Base-by-base conservation (phyloP, 345 rosid genomes). In the Acer yangbiense region DNA sequence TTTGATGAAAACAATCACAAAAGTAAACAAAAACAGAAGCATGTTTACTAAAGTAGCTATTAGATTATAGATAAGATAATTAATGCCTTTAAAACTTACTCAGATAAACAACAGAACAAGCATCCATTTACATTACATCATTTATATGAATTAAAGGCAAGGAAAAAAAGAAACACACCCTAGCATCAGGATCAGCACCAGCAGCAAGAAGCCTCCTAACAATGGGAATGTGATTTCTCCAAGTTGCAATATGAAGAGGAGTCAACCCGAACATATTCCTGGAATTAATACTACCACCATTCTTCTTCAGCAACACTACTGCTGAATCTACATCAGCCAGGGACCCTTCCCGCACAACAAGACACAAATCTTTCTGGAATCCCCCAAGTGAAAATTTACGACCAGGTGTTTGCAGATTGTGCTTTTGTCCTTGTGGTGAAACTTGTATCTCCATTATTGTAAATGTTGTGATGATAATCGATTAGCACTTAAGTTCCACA, bases 181-280 rank as follows among this genome's bases (percentile, higher is more conserved):
- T 92, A 61, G 97, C 92, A 89, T 96, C 95, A 77, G 99, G 99
- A 72, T 96, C 97, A 80, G 99, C 99, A 50, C 97, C 98, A 82
- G 97, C 93, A 25, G 82, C 89, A 71, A 96, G 92, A 80, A 96
- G 94, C 90, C 94, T 92, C 83, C 87, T 88, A 78, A 91, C 89
- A 71, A 94, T 84, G 48, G 98, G 99, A 87, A 96, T 82, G 84
- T 92, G 90, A 76, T 96, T 96, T 89, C 98, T 96, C 99, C 98
- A 94, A 65, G 87, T 82, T 27, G 99, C 99, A 72, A 91, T 79
- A 82, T 94, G 98, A 80, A 96, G 93, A 71, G 97, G 93, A 77
- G 98, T 92, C 78, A 92, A 77, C 43, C 99, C 99, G 87, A 85
- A 88, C 27, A 50, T 73, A 78, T 92, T 96, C 81, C 98, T 88